phyloP scores from a whole-genome alignment of 176 grass and related monocot genomes.

The Calamus simplicifolius region DNA sequence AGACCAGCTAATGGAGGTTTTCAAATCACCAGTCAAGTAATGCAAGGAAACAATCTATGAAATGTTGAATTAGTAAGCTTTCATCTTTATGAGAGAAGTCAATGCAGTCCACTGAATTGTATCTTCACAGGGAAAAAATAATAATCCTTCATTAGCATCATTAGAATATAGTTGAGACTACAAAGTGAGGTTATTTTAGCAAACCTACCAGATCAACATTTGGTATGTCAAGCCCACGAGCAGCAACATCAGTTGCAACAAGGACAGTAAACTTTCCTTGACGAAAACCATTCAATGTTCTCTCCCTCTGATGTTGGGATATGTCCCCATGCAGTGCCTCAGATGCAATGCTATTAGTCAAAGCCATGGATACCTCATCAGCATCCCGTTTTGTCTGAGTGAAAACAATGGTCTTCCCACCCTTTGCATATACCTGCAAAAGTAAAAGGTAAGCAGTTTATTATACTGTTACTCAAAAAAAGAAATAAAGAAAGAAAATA shows the following conservation, averaged over 20 bases:
- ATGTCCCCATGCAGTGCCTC: constrained; percentile 99
- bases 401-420: constrained; percentile 98
- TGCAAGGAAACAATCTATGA: too few species aligned
- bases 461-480: too few species aligned
- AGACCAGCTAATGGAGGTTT: too few species aligned
- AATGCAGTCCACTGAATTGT: too few species aligned
- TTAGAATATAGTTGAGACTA: neutral
- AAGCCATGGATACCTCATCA: constrained; percentile 76
- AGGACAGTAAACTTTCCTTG: constrained; percentile 98
- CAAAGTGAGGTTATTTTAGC: constrained; percentile 1
- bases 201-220: constrained; percentile 92
- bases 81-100: too few species aligned
- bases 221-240: constrained; percentile 95
- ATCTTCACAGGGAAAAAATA: too few species aligned
- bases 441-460: neutral
- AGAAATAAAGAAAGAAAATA: too few species aligned
- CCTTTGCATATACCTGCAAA: constrained; percentile 83
- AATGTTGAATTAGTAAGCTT: too few species aligned
- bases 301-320: constrained; percentile 95
- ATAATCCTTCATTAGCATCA: too few species aligned
- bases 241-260: constrained; percentile 95
- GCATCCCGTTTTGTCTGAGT: constrained; percentile 89
- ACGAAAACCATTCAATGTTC: constrained; percentile 89
- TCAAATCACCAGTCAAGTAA: too few species aligned
- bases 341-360: constrained; percentile 85